phyloP scores from a whole-genome alignment of 345 rosid genomes.

The Citrus inodora region DNA sequence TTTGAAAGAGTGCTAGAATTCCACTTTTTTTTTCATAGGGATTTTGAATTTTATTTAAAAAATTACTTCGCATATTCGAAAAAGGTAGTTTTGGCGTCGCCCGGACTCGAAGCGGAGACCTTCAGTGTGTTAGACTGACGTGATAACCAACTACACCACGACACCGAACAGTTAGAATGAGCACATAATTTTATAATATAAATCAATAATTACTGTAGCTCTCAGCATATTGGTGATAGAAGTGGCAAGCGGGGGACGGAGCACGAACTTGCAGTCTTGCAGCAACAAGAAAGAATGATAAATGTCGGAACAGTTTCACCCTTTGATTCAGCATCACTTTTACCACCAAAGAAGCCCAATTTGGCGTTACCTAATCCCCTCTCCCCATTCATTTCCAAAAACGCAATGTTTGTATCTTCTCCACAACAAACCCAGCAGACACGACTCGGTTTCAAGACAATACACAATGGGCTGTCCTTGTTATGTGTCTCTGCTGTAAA shows the following conservation, averaged over 20 bases:
- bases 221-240: no score
- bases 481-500: conserved; percentile 10
- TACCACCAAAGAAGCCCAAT: neutral
- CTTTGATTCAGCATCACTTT: conserved; percentile 22
- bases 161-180: conserved; percentile 30
- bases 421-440: conserved; percentile 19
- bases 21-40: no score
- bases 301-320: conserved; percentile 24
- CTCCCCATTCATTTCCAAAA: conserved; percentile 7
- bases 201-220: no score
- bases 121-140: conserved; percentile 97
- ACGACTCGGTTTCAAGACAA: conserved; percentile 10
- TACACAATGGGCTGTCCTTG: conserved; percentile 18
- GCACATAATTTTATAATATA: no score
- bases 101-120: conserved; percentile 93
- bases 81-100: conserved; percentile 47
- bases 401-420: conserved; percentile 8
- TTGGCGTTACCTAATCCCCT: neutral
- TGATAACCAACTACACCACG: conserved; percentile 99
- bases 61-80: no score
- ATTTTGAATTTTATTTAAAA: no score
- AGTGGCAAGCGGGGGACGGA: neutral
- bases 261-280: neutral
- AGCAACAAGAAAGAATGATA: conserved; percentile 16
- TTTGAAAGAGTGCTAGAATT: no score